Evolutionary conservation across 2,329 filamentous ascomycete genomes (phyloP).

Genomic region (Colletotrichum sp.): DNA sequence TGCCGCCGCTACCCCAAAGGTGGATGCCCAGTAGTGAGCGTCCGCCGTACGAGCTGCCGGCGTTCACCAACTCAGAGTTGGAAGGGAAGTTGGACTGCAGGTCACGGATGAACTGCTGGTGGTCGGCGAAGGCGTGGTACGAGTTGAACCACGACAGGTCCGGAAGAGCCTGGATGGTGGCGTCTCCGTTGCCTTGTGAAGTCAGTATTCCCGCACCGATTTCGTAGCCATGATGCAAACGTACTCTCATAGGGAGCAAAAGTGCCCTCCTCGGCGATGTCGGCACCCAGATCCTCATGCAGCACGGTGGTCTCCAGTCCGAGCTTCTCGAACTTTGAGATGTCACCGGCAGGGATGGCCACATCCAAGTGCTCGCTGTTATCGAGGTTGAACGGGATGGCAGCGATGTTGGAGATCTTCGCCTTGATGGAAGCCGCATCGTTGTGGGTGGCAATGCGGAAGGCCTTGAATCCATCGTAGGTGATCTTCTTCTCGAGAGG

Average conservation of each 20-base stretch:
- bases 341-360: slow-evolving; percentile 25
- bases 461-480: slow-evolving; percentile 40
- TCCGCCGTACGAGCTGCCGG: slow-evolving; percentile 51
- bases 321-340: slow-evolving; percentile 26
- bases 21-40: slow-evolving; percentile 66
- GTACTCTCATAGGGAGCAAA: slow-evolving; percentile 17
- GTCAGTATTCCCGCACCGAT: not conserved
- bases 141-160: slow-evolving; percentile 52
- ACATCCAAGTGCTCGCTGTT: slow-evolving; percentile 24
- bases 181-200: not conserved
- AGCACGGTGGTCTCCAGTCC: slow-evolving; percentile 23
- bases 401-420: slow-evolving; percentile 29
- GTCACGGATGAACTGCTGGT: slow-evolving; percentile 50
- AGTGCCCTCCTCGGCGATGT: slow-evolving; percentile 23
- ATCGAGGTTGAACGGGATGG: slow-evolving; percentile 18
- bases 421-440: slow-evolving; percentile 37
- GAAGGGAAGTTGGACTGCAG: slow-evolving; percentile 44
- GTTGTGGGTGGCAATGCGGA: slow-evolving; percentile 48
- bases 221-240: accelerated
- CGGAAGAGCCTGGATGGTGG: slow-evolving; percentile 16
- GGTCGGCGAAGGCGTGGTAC: slow-evolving; percentile 58
- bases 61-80: slow-evolving; percentile 52
- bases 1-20: slow-evolving; percentile 51
- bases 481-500: slow-evolving; percentile 21
- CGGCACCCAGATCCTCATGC: slow-evolving; percentile 25